Evolutionary conservation across 2,329 filamentous ascomycete species (phyloP).

Genomic region (Xylaria sp.): DNA sequence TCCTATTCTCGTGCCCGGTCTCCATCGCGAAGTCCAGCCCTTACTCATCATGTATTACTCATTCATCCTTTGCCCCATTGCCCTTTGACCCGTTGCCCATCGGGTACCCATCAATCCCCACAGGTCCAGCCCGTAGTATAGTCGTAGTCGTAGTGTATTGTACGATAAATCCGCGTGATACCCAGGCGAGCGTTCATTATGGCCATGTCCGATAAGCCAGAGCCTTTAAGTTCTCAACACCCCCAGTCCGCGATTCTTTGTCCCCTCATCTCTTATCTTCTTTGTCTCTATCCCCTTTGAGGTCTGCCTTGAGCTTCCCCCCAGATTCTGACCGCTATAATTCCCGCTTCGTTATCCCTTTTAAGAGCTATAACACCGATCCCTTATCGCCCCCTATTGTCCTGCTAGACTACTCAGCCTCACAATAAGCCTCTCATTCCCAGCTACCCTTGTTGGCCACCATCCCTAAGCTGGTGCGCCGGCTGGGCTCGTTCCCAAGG

Average conservation of each 20-base stretch:
- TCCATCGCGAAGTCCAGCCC: neutral
- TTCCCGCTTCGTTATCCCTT: neutral
- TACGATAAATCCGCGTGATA: neutral
- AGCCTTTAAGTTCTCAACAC: conserved; percentile 6
- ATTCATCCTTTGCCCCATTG: neutral
- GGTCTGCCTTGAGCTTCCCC: neutral
- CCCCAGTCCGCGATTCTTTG: conserved; percentile 4
- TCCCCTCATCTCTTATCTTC: neutral
- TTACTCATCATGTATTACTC: neutral
- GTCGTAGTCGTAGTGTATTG: neutral
- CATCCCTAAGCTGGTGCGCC: neutral
- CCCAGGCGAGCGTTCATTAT: conserved; percentile 2
- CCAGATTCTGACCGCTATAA: neutral
- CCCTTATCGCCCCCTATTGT: neutral
- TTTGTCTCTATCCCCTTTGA: conserved; percentile 12
- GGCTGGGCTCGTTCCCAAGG: neutral
- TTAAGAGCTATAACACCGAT: conserved; percentile 3
- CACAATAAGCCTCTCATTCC: conserved; percentile 8
- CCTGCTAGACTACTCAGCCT: neutral
- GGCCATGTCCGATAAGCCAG: conserved; percentile 6
- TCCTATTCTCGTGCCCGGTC: neutral
- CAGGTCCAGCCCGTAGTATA: conserved; percentile 1
- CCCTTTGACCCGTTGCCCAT: neutral
- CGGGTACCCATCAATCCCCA: conserved; percentile 9
- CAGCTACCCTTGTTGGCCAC: neutral